phyloP scores from a whole-genome alignment of 129 eudicot genomes.

The Flaveria sonorensis region DNA sequence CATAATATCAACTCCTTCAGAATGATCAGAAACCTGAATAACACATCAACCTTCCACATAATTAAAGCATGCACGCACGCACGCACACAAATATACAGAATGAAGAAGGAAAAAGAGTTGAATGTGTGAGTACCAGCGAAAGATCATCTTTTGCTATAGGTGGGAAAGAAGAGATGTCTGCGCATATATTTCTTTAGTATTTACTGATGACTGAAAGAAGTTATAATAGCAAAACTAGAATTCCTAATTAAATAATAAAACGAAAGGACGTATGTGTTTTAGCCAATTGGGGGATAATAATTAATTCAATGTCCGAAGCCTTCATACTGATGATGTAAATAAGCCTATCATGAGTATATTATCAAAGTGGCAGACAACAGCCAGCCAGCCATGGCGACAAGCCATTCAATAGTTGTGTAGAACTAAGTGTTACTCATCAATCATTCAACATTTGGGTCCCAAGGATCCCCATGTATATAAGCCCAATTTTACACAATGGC shows the following conservation, averaged over 20 bases:
- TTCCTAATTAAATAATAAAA: not conserved
- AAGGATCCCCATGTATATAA: not conserved
- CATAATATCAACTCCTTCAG: conserved; percentile 37
- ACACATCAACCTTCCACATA: conserved; percentile 22
- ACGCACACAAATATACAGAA: not conserved
- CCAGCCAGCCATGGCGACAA: not conserved
- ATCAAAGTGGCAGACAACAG: not conserved
- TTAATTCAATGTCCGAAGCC: not conserved
- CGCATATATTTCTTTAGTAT: conserved; percentile 28
- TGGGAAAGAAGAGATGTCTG: conserved; percentile 34
- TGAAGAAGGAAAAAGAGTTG: not conserved
- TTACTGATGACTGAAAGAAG: conserved; percentile 18
- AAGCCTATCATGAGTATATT: not conserved
- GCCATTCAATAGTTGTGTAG: not conserved
- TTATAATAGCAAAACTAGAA: not conserved
- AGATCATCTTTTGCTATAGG: conserved; percentile 37
- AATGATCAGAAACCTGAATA: conserved; percentile 36
- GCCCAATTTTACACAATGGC: not conserved
- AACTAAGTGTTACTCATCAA: conserved; percentile 3
- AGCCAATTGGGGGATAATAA: not conserved
- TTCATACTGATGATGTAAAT: not conserved
- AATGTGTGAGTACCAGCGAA: conserved; percentile 46
- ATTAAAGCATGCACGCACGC: not conserved
- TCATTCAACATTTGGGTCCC: not conserved
- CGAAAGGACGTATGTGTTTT: not conserved